A percentile compares a stretch with the other conserved stretches of the same genome.
These are phyloP conservation scores for Solanum piurae DNA, from an alignment of 257 asterid genomes.

Conservation along the genomic window DNA sequence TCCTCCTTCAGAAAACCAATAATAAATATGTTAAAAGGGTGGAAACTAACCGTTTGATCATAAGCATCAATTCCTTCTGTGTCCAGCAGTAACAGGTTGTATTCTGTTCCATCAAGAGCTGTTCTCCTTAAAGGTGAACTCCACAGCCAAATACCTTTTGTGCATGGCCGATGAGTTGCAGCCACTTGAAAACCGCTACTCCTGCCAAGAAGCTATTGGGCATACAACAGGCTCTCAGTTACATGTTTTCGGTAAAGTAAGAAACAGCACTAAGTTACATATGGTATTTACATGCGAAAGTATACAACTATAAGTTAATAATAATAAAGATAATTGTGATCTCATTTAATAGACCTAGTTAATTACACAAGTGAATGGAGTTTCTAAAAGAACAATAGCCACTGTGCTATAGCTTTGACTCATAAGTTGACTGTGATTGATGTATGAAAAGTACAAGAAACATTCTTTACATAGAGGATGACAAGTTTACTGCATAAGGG, in stretches of 20 bases:
- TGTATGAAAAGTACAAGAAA: background rate
- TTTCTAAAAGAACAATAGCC: background rate
- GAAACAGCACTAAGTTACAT: background rate
- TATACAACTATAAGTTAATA: background rate
- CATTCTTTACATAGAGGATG: background rate
- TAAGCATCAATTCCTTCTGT: constrained; percentile 98
- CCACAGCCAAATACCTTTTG: constrained; percentile 99
- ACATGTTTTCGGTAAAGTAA: background rate
- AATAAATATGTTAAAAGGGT: background rate
- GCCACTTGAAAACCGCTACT: constrained; percentile 99
- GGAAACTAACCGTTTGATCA: constrained; percentile 85
- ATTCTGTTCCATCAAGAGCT: constrained; percentile 95
- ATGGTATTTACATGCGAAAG: background rate
- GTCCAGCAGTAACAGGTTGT: constrained; percentile 83
- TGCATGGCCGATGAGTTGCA: constrained; percentile 93
- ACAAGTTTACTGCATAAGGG: background rate
- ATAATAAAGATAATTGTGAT: background rate
- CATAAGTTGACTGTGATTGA: background rate
- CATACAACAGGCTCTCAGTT: background rate
- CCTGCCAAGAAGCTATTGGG: constrained; percentile 89
- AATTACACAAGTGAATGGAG: background rate
- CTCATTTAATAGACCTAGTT: background rate
- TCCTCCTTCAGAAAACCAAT: background rate
- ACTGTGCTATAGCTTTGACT: background rate
- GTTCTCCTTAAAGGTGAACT: constrained; percentile 83